Base-by-base conservation (phyloP, 352 stramenopile genomes). In the Phytophthora ramorum region DNA sequence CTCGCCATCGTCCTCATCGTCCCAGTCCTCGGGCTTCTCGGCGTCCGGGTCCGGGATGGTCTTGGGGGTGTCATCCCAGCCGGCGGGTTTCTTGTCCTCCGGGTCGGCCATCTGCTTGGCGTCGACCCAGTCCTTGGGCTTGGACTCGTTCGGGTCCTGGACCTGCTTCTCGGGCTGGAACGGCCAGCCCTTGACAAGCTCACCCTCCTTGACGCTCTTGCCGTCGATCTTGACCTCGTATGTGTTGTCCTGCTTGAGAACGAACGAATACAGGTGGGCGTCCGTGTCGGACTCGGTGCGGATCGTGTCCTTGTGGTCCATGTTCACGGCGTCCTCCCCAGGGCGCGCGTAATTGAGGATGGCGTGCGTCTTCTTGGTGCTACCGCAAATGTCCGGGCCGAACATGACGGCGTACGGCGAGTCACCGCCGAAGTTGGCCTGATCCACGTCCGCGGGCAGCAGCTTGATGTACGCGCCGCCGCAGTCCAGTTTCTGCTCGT, bases 391-490 rank as follows among this genome's bases (percentile, higher is more conserved):
- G 77, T 99, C 98, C 3, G 98, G 98, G 60, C 98, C 98, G 79
- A 99, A 99, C 98, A 99, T 99, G 73, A 99, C 87, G 41, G 76
- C 69, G 76, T 99, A 99, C 7, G 89, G 81, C 34, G 95, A 96
- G 55, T 99, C 97, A 34, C 97, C 97, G 55, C 93, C 96, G 78
- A 99, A 99, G 38, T 85, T 97, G 24, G 63, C 81, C 65, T 96
- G 74, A 72, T 99, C 94, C 61, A 98, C 90, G 26, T 90, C 84
- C n/a, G 78, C 84, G 20, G 95, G 89, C 40, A 99, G 76, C 47
- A 99, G 89, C 83, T 99, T 99, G 75, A 99, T 98, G 93, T 99
- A 99, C 10, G 97, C 97, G 60, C 98, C 98, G 58, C 98, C 98
- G 81, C 98, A 99, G 76, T 99, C 97, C 40, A 99, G 83, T 59